Base-by-base conservation (phyloP, 1,139 yeast species). In the Wickerhamomyces sp. region DNA sequence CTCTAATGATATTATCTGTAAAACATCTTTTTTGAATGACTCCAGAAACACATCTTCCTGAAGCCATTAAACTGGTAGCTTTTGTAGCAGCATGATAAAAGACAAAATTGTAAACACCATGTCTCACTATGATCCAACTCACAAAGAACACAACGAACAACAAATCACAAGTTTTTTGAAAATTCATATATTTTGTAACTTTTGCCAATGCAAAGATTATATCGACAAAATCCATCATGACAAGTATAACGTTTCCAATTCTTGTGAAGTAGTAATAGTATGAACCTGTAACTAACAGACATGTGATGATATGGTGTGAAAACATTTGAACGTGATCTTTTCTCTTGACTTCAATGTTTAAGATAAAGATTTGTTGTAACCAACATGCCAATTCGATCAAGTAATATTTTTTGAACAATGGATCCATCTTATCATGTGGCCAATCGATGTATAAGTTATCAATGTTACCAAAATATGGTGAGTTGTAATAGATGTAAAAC, bases 251-350 rank as follows among this genome's bases (percentile, higher is more conserved):
- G 58, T 86, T 86, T 22, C 96, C 96, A 38, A 86, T 74, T 30
- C 88, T 70, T 26, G 80, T 76, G 57, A 76, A 83, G 59, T 83
- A 78, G 54, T 75, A 78, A 51, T 69, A 68, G 57, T 87, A 88
- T 2, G 93, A 81, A 2, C 93, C 93, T 16, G 72, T 59, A 29
- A 84, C 70, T 40, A 88, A 68, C 21, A 68, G 50, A 49, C 80
- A 71, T 1, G 96, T 88, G 37, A 88, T 79, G 36, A 88, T 77
- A 59, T 88, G 96, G 57, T 88, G 96, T 33, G 81, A 65, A 53
- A 87, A 76, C 96, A 88, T 88, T 58, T 87, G 95, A 49, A 62
- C 60, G 57, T 85, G 80, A 57, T 88, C 96, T 56, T 86, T 86
- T 48, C 96, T 75, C 44, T 69, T 74, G 42, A 75, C 78, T 60